A percentile compares a stretch with the other conserved stretches of the same genome.
phyloP scores from a whole-genome alignment of 202 grass and related monocot species.

The Brachypodium distachyon region DNA sequence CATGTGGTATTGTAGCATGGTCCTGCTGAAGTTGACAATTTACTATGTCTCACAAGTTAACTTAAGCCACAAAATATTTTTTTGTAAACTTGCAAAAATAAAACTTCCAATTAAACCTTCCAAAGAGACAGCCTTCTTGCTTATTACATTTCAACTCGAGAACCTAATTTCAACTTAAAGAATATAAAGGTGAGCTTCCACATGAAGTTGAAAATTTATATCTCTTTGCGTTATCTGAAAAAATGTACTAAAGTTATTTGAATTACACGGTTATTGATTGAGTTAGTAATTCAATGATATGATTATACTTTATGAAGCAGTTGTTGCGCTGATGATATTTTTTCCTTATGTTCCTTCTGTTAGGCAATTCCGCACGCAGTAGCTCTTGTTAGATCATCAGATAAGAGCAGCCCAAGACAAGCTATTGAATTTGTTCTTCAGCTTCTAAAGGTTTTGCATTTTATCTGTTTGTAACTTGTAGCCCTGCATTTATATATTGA shows the following conservation, averaged over 20 bases:
- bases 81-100: too few species aligned
- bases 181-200: too few species aligned
- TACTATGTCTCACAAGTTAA: too few species aligned
- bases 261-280: not conserved
- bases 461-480: conserved; percentile 6
- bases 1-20: too few species aligned
- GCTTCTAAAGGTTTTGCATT: conserved; percentile 77
- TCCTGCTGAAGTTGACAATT: too few species aligned
- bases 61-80: too few species aligned
- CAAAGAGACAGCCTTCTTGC: too few species aligned
- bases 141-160: too few species aligned
- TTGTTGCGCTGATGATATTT: not conserved
- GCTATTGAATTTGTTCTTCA: conserved; percentile 97
- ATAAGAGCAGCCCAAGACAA: conserved; percentile 88
- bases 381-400: conserved; percentile 74
- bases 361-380: conserved; percentile 93
- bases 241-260: not conserved
- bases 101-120: too few species aligned
- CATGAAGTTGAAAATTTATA: too few species aligned
- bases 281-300: not conserved
- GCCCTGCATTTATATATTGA: not conserved
- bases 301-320: not conserved
- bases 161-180: too few species aligned
- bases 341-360: conserved; percentile 10
- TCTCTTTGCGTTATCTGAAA: not conserved